These are phyloP conservation scores for Trichoderma oligosporum DNA, from an alignment of 2,329 filamentous ascomycete genomes.

Conservation along the genomic window DNA sequence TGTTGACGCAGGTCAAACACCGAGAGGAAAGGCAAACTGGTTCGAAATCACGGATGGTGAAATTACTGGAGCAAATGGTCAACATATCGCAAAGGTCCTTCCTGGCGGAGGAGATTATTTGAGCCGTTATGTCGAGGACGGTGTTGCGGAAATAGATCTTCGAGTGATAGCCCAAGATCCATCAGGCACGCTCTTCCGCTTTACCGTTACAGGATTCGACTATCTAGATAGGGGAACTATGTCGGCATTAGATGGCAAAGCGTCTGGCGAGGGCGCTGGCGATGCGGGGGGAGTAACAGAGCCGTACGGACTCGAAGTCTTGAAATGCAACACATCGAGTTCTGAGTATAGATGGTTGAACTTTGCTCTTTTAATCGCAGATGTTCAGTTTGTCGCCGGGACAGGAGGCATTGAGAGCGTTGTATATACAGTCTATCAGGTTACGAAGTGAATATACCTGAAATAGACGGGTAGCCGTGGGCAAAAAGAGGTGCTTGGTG, in stretches of 20 bases:
- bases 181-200: not conserved
- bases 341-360: not conserved
- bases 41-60: constrained; percentile 1
- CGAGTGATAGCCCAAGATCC: not conserved
- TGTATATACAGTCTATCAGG: not conserved
- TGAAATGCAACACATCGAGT: constrained; percentile 10
- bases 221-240: constrained; percentile 9
- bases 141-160: constrained; percentile 1
- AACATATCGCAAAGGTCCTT: not conserved
- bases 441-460: not conserved
- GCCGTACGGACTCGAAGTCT: constrained; percentile 2
- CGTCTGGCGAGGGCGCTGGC: not conserved
- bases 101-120: constrained; percentile 6
- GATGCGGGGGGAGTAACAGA: not conserved
- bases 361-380: not conserved
- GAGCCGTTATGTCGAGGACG: constrained; percentile 3
- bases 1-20: not conserved
- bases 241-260: constrained; percentile 1
- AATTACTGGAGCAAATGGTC: not conserved
- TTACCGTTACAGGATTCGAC: not conserved
- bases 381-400: not conserved
- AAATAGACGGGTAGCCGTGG: too few relatives aligned
- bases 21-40: constrained; percentile 11
- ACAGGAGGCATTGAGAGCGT: constrained; percentile 6
- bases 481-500: too few relatives aligned